These are phyloP conservation scores for Cytospora leucostoma DNA, from an alignment of 2,329 filamentous ascomycete genomes.

Conservation along the genomic window DNA sequence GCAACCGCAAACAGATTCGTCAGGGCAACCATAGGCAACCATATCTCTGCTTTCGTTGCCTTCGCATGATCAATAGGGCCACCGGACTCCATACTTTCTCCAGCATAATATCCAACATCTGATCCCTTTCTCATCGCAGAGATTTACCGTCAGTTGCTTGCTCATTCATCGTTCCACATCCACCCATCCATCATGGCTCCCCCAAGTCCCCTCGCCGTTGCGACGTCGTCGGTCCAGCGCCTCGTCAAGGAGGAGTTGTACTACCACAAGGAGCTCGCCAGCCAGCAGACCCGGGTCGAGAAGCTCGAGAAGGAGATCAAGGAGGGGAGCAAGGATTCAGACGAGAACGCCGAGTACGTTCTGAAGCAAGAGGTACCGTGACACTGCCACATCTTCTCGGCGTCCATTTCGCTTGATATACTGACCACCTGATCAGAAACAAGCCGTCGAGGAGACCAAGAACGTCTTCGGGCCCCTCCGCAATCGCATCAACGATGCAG, in stretches of 20 bases:
- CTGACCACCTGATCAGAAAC: slow-evolving; percentile 54
- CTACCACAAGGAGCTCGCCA: slow-evolving; percentile 82
- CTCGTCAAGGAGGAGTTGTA: slow-evolving; percentile 89
- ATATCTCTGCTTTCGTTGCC: not conserved
- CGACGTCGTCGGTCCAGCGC: slow-evolving; percentile 76
- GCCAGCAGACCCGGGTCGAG: slow-evolving; percentile 72
- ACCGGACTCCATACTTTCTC: not conserved
- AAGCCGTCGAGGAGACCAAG: slow-evolving; percentile 84
- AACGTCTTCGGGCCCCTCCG: slow-evolving; percentile 75
- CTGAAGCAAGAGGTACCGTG: slow-evolving; percentile 79
- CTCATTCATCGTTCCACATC: not conserved
- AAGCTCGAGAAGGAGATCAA: slow-evolving; percentile 65
- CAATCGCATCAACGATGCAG: slow-evolving; percentile 69
- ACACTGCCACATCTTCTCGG: not conserved
- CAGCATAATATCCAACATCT: not conserved
- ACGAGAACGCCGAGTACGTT: slow-evolving; percentile 75
- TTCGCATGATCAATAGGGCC: not conserved
- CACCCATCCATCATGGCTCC: slow-evolving; percentile 64
- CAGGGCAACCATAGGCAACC: not conserved
- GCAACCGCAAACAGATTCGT: not conserved
- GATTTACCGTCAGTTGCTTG: not conserved
- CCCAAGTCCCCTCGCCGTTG: slow-evolving; percentile 74
- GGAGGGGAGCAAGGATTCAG: slow-evolving; percentile 53
- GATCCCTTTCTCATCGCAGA: not conserved
- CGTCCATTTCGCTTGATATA: not conserved